phyloP scores from a whole-genome alignment of 495 filamentous ascomycete genomes.

The Xylaria castorea region DNA sequence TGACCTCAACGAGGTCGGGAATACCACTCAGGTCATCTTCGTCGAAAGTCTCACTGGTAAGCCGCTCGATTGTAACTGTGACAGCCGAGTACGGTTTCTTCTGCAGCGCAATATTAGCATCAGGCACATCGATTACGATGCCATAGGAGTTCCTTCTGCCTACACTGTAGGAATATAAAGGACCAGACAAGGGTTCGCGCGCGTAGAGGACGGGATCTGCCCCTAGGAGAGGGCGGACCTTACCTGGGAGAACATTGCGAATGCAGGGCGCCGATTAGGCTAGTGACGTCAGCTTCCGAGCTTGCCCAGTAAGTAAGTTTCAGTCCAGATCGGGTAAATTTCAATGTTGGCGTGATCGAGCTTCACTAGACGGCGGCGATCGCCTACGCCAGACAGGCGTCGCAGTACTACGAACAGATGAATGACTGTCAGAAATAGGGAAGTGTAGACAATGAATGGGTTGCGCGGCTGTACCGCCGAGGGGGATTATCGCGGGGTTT shows the following conservation, averaged over 20 bases:
- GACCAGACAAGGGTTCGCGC: neutral
- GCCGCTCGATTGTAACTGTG: slow-evolving; percentile 89
- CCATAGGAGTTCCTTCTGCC: neutral
- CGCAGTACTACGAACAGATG: slow-evolving; percentile 10
- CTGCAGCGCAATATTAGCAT: slow-evolving; percentile 49
- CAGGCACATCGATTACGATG: neutral
- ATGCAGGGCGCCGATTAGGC: slow-evolving; percentile 15
- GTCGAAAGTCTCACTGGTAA: slow-evolving; percentile 88
- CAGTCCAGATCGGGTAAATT: neutral
- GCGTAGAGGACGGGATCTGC: neutral
- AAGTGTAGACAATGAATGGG: slow-evolving; percentile 7
- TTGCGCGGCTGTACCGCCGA: slow-evolving; percentile 17
- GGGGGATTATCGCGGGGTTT: slow-evolving; percentile 24
- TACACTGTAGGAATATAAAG: neutral
- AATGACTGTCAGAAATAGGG: neutral
- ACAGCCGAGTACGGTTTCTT: slow-evolving; percentile 95
- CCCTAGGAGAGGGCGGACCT: slow-evolving; percentile 16
- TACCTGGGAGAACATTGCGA: slow-evolving; percentile 53
- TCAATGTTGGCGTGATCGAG: neutral
- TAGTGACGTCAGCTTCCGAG: slow-evolving; percentile 28
- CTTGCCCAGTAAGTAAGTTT: neutral
- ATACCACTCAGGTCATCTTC: slow-evolving; percentile 92
- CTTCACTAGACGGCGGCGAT: neutral
- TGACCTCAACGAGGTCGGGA: slow-evolving; percentile 90
- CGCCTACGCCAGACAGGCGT: neutral